Percentiles rank a stretch among this genome's conserved stretches.
Conservation (phyloP, 805 yeast genomes). For the Clavispora santaluciae region DNA sequence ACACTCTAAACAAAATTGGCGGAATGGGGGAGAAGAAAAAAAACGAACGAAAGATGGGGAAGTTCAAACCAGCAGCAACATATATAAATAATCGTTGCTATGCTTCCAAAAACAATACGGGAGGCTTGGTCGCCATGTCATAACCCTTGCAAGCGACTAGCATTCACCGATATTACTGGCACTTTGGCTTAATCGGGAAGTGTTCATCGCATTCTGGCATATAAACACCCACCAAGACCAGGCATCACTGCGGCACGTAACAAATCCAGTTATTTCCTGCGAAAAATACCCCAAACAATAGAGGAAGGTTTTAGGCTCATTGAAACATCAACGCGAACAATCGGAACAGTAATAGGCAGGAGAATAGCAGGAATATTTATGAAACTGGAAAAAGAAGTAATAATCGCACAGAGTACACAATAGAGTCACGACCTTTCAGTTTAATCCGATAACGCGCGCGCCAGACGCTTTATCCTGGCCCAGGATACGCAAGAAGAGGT, state of each 20-base stretch:
- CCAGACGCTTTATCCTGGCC: too few relatives aligned
- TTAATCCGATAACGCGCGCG: too few relatives aligned
- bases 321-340: not conserved
- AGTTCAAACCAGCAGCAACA: not conserved
- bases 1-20: not conserved
- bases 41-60: too few relatives aligned
- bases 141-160: not conserved
- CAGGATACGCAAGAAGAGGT: too few relatives aligned
- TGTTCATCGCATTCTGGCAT: not conserved
- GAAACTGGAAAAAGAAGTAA: not conserved
- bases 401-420: too few relatives aligned
- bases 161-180: constrained; percentile 1
- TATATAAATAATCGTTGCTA: not conserved
- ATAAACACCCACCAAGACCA: not conserved
- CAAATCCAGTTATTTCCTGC: not conserved
- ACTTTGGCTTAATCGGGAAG: not conserved
- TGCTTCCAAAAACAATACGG: not conserved
- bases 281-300: not conserved
- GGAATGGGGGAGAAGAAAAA: not conserved
- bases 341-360: not conserved
- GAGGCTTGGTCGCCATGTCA: not conserved
- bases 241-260: not conserved
- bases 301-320: not conserved
- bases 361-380: not conserved
- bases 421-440: too few relatives aligned